Evolutionary conservation across 306 rosid genomes (phyloP).

Genomic region (Luffa aegyptiaca): DNA sequence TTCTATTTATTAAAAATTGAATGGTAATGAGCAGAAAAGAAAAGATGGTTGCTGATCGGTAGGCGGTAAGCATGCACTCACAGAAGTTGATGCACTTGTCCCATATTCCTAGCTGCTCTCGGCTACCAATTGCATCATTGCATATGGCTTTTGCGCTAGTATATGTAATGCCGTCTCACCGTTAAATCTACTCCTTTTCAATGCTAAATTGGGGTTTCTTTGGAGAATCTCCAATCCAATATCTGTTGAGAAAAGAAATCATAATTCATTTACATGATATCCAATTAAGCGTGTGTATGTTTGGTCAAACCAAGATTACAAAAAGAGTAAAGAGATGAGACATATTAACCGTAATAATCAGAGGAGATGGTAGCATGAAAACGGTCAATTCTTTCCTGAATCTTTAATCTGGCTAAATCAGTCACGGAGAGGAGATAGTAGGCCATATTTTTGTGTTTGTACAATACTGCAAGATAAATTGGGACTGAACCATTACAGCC

Average conservation of each 20-base stretch:
- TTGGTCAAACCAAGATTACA: too few species aligned
- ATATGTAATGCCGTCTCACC: conserved; percentile 6
- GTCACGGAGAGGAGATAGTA: background rate
- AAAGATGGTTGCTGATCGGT: too few species aligned
- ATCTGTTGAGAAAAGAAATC: background rate
- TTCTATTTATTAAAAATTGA: too few species aligned
- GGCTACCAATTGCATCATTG: background rate
- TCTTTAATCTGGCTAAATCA: background rate
- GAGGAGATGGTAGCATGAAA: background rate
- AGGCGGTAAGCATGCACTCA: too few species aligned
- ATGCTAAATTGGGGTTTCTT: background rate
- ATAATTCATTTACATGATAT: too few species aligned
- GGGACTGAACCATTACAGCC: background rate
- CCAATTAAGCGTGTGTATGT: too few species aligned
- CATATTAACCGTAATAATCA: background rate
- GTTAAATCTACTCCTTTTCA: too few species aligned
- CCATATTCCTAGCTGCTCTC: background rate
- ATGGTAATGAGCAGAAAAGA: too few species aligned
- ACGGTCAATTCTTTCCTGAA: background rate
- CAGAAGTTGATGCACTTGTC: background rate
- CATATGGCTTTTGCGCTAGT: conserved; percentile 12
- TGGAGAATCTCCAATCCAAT: background rate
- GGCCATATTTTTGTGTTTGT: background rate
- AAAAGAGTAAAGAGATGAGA: too few species aligned
- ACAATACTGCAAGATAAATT: background rate